These are phyloP conservation scores for Paxillus rubicundulus DNA, from an alignment of 768 basidiomycete genomes.

Conservation along the genomic window DNA sequence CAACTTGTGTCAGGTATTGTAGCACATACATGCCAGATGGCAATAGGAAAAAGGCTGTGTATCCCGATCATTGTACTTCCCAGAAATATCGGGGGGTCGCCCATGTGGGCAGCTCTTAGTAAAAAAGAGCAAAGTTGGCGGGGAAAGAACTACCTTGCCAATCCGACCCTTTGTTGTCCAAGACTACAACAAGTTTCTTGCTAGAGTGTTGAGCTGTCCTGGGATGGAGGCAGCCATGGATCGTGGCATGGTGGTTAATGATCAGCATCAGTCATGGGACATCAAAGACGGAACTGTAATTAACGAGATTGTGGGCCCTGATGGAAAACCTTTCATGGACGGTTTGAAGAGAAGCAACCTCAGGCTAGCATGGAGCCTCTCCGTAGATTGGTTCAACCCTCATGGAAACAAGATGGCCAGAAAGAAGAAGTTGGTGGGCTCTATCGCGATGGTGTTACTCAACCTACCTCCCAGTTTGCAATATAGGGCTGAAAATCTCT, in stretches of 20 bases:
- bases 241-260: neutral
- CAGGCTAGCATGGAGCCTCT: slow-evolving; percentile 22
- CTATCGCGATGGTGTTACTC: slow-evolving; percentile 14
- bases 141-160: neutral
- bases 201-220: slow-evolving; percentile 19
- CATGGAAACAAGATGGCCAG: slow-evolving; percentile 19
- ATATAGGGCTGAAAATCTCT: slow-evolving; percentile 34
- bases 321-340: slow-evolving; percentile 24
- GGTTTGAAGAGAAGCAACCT: slow-evolving; percentile 6
- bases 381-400: slow-evolving; percentile 30
- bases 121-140: neutral
- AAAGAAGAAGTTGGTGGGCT: slow-evolving; percentile 10
- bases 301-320: slow-evolving; percentile 21
- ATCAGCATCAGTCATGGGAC: slow-evolving; percentile 13
- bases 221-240: slow-evolving; percentile 32
- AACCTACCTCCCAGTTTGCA: slow-evolving; percentile 20
- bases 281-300: slow-evolving; percentile 29
- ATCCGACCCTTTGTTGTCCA: slow-evolving; percentile 24
- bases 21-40: slow-evolving; percentile 13
- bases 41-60: neutral
- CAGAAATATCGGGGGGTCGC: slow-evolving; percentile 8
- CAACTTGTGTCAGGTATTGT: slow-evolving; percentile 29
- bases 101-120: slow-evolving; percentile 3
- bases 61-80: slow-evolving; percentile 22
- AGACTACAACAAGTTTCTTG: slow-evolving; percentile 30